phyloP scores from a whole-genome alignment of 768 basidiomycete genomes.

The Kwoniella dejecticola region DNA sequence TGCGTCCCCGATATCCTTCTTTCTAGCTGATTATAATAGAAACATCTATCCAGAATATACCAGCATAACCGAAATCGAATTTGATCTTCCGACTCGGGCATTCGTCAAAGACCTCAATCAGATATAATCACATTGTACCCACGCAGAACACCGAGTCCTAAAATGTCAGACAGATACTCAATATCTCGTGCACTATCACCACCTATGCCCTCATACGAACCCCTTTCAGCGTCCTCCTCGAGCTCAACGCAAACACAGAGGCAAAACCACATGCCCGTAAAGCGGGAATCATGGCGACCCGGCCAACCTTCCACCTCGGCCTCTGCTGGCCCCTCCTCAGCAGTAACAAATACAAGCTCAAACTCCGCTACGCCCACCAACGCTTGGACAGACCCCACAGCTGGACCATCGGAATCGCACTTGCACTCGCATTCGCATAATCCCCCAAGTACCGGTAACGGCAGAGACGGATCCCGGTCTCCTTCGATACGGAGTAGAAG shows the following conservation, averaged over 20 bases:
- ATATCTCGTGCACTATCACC: neutral
- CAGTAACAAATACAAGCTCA: neutral
- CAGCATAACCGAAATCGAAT: too few relatives aligned
- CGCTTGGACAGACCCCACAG: neutral
- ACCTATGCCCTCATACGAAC: constrained; percentile 3
- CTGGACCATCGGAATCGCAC: constrained; percentile 11
- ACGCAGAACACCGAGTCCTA: too few relatives aligned
- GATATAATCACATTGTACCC: too few relatives aligned
- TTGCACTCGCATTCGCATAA: too few relatives aligned
- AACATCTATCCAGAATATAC: too few relatives aligned
- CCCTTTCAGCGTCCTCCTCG: neutral
- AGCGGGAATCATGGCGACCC: constrained; percentile 45
- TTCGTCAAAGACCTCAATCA: too few relatives aligned
- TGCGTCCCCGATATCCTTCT: too few relatives aligned
- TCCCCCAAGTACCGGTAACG: neutral
- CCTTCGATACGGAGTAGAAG: neutral
- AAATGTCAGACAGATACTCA: neutral
- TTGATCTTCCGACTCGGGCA: too few relatives aligned
- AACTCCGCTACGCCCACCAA: constrained; percentile 1
- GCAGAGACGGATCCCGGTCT: constrained; percentile 1
- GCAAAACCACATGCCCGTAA: constrained; percentile 18
- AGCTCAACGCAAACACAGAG: neutral
- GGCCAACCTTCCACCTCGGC: constrained; percentile 14
- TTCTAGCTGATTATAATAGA: too few relatives aligned
- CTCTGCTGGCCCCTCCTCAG: neutral